Conservation (phyloP, 1,139 yeast genomes). For the Diutina catenulata region DNA sequence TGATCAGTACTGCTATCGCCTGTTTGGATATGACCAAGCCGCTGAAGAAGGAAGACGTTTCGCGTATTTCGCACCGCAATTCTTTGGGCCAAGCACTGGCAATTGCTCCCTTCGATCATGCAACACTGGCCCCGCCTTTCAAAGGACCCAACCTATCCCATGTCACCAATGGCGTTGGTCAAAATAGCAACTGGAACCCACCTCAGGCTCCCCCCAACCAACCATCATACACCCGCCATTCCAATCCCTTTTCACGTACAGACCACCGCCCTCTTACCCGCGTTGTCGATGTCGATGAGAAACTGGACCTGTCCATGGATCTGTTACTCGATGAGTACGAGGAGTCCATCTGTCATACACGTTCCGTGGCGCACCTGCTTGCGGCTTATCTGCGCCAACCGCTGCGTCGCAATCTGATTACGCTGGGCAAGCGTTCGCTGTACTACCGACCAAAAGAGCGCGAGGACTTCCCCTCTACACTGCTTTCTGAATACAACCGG, state of each 20-base stretch:
- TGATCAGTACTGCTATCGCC: constrained; percentile 2
- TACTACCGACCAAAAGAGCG: constrained; percentile 18
- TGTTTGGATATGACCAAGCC: constrained; percentile 4
- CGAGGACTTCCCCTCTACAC: constrained; percentile 24
- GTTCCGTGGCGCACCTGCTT: constrained; percentile 9
- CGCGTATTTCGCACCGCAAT: no score
- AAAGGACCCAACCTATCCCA: no score
- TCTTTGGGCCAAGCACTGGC: no score
- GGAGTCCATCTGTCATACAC: constrained; percentile 21
- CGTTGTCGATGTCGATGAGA: background rate
- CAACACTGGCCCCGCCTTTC: no score
- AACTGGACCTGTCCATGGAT: constrained; percentile 27
- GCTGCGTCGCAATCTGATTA: background rate
- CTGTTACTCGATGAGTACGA: constrained; percentile 42
- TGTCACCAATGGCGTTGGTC: no score
- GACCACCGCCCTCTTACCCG: background rate
- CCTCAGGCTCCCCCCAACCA: no score
- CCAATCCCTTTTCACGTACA: no score
- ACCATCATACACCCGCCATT: background rate
- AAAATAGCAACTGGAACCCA: no score
- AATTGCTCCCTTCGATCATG: no score
- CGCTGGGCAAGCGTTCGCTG: background rate
- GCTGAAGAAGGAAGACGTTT: no score
- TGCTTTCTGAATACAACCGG: constrained; percentile 25
- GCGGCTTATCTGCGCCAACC: constrained; percentile 10